Evolutionary conservation across 139 green algal species (phyloP).

Genomic region (Chlorella sorokiniana): DNA sequence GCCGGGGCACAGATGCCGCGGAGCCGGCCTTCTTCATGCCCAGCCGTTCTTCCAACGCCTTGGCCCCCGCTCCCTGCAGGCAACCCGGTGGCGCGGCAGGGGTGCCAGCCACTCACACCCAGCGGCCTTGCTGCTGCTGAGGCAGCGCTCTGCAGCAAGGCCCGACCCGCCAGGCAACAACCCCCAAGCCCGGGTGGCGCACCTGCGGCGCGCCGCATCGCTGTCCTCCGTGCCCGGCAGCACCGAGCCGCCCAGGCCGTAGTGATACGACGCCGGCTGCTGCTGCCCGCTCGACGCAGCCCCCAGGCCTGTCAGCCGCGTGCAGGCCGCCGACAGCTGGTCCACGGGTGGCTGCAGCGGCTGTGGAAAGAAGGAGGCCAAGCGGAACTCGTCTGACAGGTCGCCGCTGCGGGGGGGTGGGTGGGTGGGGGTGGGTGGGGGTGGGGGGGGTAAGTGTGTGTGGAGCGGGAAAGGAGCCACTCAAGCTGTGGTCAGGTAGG

Average conservation of each 20-base stretch:
- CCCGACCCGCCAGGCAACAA: too few relatives aligned
- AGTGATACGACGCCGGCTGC: conserved; percentile 3
- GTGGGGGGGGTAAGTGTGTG: too few relatives aligned
- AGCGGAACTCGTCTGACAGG: conserved; percentile 83
- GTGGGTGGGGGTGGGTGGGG: too few relatives aligned
- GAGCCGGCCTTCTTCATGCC: conserved; percentile 31
- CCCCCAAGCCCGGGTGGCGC: not conserved
- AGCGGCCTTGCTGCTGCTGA: not conserved
- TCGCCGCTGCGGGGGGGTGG: conserved; percentile 78
- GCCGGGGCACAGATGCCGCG: not conserved
- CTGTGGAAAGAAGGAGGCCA: conserved; percentile 86
- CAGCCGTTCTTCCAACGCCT: conserved; percentile 78
- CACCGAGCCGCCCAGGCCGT: conserved; percentile 24
- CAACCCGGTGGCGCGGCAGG: not conserved
- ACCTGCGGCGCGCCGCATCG: conserved; percentile 76
- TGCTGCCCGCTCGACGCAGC: conserved; percentile 23
- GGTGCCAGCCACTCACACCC: not conserved
- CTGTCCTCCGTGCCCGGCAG: conserved; percentile 62
- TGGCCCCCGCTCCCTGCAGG: conserved; percentile 76
- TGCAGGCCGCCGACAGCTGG: conserved; percentile 43
- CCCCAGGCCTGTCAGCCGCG: conserved; percentile 48
- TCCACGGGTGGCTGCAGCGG: conserved; percentile 58
- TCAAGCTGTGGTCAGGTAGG: too few relatives aligned
- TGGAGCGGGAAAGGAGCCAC: too few relatives aligned
- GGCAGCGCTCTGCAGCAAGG: not conserved